These are phyloP conservation scores for Fusarium xyrophilum DNA, from an alignment of 2,329 filamentous ascomycete species.

Conservation along the genomic window DNA sequence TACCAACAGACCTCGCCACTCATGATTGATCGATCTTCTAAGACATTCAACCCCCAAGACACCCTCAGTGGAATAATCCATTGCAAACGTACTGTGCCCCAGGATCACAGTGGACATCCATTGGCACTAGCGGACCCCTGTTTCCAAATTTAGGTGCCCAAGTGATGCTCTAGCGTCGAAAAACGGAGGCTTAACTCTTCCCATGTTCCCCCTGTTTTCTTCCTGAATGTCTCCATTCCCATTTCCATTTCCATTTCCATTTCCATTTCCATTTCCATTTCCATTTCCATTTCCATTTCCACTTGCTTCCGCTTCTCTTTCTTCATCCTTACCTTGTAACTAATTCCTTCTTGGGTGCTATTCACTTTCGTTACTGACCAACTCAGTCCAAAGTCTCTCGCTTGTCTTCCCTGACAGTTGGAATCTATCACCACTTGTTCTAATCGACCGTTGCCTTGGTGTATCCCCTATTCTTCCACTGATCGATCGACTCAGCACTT, in stretches of 20 bases:
- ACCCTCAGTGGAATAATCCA: background rate
- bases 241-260: too few relatives aligned
- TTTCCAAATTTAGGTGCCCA: conserved; percentile 26
- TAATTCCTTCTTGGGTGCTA: conserved; percentile 10
- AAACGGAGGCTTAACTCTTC: conserved; percentile 18
- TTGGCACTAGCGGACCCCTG: conserved; percentile 13
- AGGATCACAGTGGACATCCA: conserved; percentile 4
- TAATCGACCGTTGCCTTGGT: conserved; percentile 1
- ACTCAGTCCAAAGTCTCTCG: conserved; percentile 20
- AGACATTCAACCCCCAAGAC: background rate
- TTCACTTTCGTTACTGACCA: conserved; percentile 25
- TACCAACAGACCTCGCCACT: background rate
- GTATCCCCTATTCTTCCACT: conserved; percentile 16
- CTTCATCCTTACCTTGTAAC: conserved; percentile 5
- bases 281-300: too few relatives aligned
- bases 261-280: too few relatives aligned
- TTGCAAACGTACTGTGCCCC: conserved; percentile 1
- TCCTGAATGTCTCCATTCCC: background rate
- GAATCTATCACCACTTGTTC: background rate
- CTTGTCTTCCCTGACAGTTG: conserved; percentile 14
- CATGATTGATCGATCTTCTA: background rate
- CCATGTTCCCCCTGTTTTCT: conserved; percentile 30
- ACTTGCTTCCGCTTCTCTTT: background rate
- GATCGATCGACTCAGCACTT: conserved; percentile 2
- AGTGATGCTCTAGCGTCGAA: conserved; percentile 12